Conservation (phyloP, 23 red algal species). For the Gracilariopsis chorda region DNA sequence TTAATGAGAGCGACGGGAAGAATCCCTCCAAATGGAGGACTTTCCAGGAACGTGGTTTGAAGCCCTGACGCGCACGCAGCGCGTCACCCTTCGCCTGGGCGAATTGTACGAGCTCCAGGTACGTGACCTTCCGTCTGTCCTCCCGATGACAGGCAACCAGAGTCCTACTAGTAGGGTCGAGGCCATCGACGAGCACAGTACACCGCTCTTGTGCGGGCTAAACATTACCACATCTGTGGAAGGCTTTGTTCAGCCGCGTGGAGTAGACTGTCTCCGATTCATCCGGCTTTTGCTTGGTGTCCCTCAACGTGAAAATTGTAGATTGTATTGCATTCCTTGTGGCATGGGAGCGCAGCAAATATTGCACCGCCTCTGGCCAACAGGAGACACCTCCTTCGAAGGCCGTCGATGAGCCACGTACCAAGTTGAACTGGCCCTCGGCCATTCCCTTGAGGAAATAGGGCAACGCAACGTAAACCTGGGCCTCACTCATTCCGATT, state of each 20-base stretch:
- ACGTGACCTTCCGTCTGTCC: neutral
- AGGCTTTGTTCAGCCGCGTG: neutral
- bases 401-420: neutral
- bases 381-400: neutral
- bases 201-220: neutral
- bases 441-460: neutral
- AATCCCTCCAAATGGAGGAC: neutral
- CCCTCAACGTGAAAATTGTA: neutral
- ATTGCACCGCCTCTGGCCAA: neutral
- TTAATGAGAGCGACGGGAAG: neutral
- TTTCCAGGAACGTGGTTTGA: neutral
- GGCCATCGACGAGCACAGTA: neutral
- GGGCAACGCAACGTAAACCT: neutral
- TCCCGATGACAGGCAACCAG: neutral
- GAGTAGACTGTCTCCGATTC: neutral
- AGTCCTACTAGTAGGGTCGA: neutral
- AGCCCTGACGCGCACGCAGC: neutral
- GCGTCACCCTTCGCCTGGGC: neutral
- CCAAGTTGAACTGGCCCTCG: neutral
- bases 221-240: neutral
- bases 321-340: neutral
- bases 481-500: neutral
- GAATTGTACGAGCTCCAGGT: neutral
- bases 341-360: neutral
- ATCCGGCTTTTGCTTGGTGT: neutral